Evolutionary conservation across 495 filamentous ascomycete species (phyloP), one percentile per base, ranked within the genome.

Genomic region (Aspergillus carlsbadensis): DNA sequence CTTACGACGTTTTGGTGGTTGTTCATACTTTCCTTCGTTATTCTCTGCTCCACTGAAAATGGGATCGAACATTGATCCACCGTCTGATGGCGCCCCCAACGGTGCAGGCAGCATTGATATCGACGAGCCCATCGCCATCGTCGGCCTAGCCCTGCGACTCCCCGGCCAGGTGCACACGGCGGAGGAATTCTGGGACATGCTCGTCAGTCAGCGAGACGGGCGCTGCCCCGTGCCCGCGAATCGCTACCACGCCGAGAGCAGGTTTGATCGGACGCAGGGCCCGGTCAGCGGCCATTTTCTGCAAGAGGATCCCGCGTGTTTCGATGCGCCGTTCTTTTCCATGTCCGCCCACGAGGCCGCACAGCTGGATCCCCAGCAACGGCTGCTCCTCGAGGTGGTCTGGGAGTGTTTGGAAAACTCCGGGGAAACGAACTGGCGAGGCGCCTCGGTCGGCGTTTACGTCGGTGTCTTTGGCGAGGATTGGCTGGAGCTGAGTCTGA

Each of bases 281-380:
- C 5, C 40, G 40, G 40, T n/a, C 40, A 18, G 40, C 0, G 75
- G 74, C 4, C 70, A 78, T 49, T 76, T 77, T 60, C 59, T 87
- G 5, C 65, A 81, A 1, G 72, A 81, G 36, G 77, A 85, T 56
- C 59, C 79, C 10, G 70, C 70, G 6, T 61, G 65, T 1, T 87
- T 88, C 49, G 84, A 88, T 58, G 70, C 81, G 0, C 49, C 65
- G 8, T 81, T 88, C 58, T 88, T 87, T 64, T 75, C 74, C 52
- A 81, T 86, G 58, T 66, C 69, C 0, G 70, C 74, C 1, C 71
- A 69, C n/a, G 84, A 87, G 50, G 82, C 82, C 5, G 72, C 42
- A 58, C 57, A 57, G 3, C 74, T 80, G 65, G 78, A 81, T 40
- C 78, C 78, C 1, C 69, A 77, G 45, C 77, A 80, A 47, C 60